These are phyloP conservation scores for Powellomyces hirtus DNA, from an alignment of 192 early-diverging fungal genomes.

Conservation along the genomic window DNA sequence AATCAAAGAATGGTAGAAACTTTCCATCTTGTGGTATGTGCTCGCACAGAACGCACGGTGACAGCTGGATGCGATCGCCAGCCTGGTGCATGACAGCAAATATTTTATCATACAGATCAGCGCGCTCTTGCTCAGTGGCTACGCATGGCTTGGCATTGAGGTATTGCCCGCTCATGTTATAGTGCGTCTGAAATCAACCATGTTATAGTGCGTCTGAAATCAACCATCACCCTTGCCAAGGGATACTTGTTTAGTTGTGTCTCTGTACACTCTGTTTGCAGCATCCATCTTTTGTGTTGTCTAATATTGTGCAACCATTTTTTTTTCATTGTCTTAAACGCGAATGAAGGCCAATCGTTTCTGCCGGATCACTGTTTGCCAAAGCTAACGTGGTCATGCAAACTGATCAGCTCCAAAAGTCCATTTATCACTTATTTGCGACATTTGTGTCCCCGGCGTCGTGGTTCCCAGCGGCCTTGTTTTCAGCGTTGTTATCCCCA, in stretches of 20 bases:
- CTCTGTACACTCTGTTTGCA: conserved; percentile 2
- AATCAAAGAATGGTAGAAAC: conserved; percentile 7
- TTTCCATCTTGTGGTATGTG: conserved; percentile 12
- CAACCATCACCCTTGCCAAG: too few species aligned
- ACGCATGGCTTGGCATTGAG: conserved; percentile 5
- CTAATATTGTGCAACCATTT: conserved; percentile 14
- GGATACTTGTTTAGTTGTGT: neutral
- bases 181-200: conserved; percentile 14
- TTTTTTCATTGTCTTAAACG: conserved; percentile 11
- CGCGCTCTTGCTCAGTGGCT: conserved; percentile 8
- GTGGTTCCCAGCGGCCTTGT: too few species aligned
- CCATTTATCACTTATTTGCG: too few species aligned
- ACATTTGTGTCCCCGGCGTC: too few species aligned
- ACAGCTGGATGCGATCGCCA: conserved; percentile 3
- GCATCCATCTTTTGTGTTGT: conserved; percentile 9
- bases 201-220: neutral
- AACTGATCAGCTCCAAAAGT: too few species aligned
- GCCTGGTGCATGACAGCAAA: conserved; percentile 10
- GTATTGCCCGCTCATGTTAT: neutral
- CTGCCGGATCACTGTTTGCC: too few species aligned
- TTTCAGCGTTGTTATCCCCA: too few species aligned
- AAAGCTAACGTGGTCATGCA: too few species aligned
- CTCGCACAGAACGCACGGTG: conserved; percentile 11
- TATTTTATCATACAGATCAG: conserved; percentile 12
- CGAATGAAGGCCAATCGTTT: too few species aligned